Conservation (phyloP, 2,329 filamentous ascomycete genomes). For the Fusarium sp. region DNA sequence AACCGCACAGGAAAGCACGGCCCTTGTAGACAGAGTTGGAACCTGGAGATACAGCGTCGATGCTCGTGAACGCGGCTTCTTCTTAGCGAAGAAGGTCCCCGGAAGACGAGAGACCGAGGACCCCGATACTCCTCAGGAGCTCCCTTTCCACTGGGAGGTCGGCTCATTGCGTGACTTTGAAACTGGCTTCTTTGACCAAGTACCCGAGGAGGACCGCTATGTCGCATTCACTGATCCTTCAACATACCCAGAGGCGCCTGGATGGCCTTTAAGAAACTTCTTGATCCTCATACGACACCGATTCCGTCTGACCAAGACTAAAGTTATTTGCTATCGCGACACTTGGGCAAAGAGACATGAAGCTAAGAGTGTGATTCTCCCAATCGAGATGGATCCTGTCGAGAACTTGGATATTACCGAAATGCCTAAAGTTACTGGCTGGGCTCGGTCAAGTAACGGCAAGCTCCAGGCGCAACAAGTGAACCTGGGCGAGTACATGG, state of each 20-base stretch:
- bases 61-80: constrained; percentile 90
- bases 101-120: constrained; percentile 60
- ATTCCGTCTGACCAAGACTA: constrained; percentile 80
- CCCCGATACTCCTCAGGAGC: constrained; percentile 59
- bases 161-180: constrained; percentile 83
- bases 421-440: constrained; percentile 93
- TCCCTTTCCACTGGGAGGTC: constrained; percentile 82
- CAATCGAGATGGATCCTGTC: constrained; percentile 67
- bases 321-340: constrained; percentile 92
- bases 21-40: constrained; percentile 83
- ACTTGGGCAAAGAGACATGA: constrained; percentile 81
- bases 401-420: constrained; percentile 59
- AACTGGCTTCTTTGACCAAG: constrained; percentile 83
- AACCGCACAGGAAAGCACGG: constrained; percentile 76
- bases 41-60: constrained; percentile 90
- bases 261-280: constrained; percentile 93
- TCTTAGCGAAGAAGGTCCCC: constrained; percentile 84
- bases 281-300: constrained; percentile 85
- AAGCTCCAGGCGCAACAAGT: constrained; percentile 84
- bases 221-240: constrained; percentile 93
- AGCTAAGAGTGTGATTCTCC: constrained; percentile 83
- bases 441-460: constrained; percentile 85
- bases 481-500: constrained; percentile 92
- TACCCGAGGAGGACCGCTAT: constrained; percentile 79
- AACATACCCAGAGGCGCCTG: constrained; percentile 86